These are phyloP conservation scores for Camellia japonica DNA, from an alignment of 148 eudicot species.

Conservation along the genomic window DNA sequence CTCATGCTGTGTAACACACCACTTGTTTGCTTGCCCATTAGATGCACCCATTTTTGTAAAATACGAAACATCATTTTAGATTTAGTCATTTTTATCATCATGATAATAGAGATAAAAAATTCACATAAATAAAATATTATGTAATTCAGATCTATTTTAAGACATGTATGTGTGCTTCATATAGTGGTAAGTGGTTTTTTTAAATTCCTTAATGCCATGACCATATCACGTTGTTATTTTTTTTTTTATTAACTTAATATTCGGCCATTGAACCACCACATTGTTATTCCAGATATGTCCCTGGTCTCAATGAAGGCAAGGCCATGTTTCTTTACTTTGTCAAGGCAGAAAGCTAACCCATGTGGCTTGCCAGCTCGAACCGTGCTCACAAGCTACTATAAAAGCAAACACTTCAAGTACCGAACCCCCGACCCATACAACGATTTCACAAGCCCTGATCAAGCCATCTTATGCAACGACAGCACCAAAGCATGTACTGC, in stretches of 20 bases:
- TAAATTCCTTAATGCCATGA: too few relatives aligned
- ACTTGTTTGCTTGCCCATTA: too few relatives aligned
- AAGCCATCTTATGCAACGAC: constrained; percentile 63
- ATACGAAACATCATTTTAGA: too few relatives aligned
- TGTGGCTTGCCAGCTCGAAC: constrained; percentile 64
- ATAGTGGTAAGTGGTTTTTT: too few relatives aligned
- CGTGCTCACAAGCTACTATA: constrained; percentile 74
- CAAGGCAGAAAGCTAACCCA: constrained; percentile 76
- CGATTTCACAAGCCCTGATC: constrained; percentile 62
- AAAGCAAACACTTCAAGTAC: constrained; percentile 57
- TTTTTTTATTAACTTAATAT: neutral
- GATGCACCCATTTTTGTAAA: too few relatives aligned
- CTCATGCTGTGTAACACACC: too few relatives aligned
- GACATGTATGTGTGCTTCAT: too few relatives aligned
- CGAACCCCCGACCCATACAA: constrained; percentile 43
- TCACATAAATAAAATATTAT: too few relatives aligned
- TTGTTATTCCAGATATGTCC: constrained; percentile 37
- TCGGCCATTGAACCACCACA: too few relatives aligned
- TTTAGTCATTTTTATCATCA: too few relatives aligned
- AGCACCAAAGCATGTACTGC: constrained; percentile 81
- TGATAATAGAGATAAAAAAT: too few relatives aligned
- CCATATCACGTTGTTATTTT: neutral
- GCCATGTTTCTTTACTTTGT: constrained; percentile 69
- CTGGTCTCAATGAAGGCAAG: constrained; percentile 66
- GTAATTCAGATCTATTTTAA: too few relatives aligned